phyloP scores from a whole-genome alignment of 129 eudicot species.

The Dittrichia graveolens region DNA sequence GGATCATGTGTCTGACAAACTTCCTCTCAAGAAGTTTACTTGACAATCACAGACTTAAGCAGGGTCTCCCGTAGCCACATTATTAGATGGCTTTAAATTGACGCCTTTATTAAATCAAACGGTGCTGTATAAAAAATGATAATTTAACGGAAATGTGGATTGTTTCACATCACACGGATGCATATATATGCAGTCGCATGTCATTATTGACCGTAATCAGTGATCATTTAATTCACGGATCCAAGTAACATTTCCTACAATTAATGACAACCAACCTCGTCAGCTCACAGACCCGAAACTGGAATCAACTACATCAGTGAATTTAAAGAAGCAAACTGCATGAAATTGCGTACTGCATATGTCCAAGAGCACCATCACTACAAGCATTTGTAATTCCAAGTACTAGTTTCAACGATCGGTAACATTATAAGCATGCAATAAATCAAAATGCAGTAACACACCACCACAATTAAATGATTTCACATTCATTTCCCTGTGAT shows the following conservation, averaged over 20 bases:
- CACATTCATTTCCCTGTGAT: conserved; percentile 28
- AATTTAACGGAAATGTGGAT: not conserved
- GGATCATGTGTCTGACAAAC: too few relatives aligned
- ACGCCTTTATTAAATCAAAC: too few relatives aligned
- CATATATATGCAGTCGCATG: not conserved
- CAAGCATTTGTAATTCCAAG: not conserved
- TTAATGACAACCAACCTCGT: not conserved
- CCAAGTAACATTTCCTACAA: not conserved
- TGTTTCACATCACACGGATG: not conserved
- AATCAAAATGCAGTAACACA: conserved; percentile 39
- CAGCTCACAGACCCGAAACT: too few relatives aligned
- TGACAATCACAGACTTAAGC: too few relatives aligned
- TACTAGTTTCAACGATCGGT: not conserved
- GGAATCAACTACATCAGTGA: not conserved
- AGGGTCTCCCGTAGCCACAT: too few relatives aligned
- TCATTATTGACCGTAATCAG: not conserved
- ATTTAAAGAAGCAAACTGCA: too few relatives aligned
- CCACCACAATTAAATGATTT: conserved; percentile 14
- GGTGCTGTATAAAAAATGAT: too few relatives aligned
- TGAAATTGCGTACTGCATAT: not conserved
- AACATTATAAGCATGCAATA: conserved; percentile 18
- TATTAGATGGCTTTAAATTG: too few relatives aligned
- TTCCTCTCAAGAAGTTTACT: too few relatives aligned
- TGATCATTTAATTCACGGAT: not conserved
- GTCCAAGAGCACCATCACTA: not conserved